Percentiles rank a stretch among this genome's conserved stretches.
Evolutionary conservation across 164 flowering plant genomes (phyloP).

Genomic region (Nelumbo lutea): DNA sequence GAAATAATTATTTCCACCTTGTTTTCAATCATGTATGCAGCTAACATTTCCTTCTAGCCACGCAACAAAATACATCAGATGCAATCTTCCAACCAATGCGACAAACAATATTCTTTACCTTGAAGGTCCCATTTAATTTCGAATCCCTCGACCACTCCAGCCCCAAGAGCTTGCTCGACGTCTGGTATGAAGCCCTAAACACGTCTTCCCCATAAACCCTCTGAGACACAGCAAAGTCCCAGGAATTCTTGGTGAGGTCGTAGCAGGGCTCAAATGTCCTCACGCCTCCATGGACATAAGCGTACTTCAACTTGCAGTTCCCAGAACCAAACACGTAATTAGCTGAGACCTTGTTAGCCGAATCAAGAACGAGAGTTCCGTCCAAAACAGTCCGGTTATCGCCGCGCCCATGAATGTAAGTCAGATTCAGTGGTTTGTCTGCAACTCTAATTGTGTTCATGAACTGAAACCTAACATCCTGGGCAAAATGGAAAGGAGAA

Average conservation of each 20-base stretch:
- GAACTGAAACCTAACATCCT: conserved; percentile 88
- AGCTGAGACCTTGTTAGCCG: conserved; percentile 78
- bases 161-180: conserved; percentile 53
- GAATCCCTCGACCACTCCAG: conserved; percentile 81
- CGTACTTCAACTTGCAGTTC: conserved; percentile 71
- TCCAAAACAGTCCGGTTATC: conserved; percentile 66
- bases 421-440: conserved; percentile 77
- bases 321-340: conserved; percentile 60
- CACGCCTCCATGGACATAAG: conserved; percentile 57
- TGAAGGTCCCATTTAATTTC: conserved; percentile 51
- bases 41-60: no score
- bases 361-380: conserved; percentile 66
- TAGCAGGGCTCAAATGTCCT: conserved; percentile 81
- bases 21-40: no score
- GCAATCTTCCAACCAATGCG: no score
- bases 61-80: no score
- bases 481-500: background rate
- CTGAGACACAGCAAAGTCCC: conserved; percentile 78
- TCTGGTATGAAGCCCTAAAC: conserved; percentile 71
- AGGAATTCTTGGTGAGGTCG: conserved; percentile 63
- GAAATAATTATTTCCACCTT: no score
- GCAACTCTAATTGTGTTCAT: conserved; percentile 68
- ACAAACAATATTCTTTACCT: conserved; percentile 37
- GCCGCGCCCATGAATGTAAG: conserved; percentile 56
- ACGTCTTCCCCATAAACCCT: conserved; percentile 66